A percentile compares a stretch with the other conserved stretches of the same genome.
phyloP scores from a whole-genome alignment of 2,329 filamentous ascomycete species.

The Chaetomiaceae sp. region DNA sequence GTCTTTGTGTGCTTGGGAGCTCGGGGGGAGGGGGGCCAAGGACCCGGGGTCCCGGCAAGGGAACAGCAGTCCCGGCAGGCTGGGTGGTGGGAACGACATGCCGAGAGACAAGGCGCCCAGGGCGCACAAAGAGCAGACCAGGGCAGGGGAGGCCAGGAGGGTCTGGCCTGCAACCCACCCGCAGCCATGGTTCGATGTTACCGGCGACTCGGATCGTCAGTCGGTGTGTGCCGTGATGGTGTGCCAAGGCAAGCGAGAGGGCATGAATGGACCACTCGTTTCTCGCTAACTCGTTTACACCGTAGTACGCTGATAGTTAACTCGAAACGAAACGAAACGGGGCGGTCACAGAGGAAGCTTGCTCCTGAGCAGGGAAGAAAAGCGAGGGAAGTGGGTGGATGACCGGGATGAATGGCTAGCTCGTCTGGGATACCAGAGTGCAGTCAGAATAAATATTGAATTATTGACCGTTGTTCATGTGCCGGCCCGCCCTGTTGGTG shows the following conservation, averaged over 20 bases:
- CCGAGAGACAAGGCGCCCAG: constrained; percentile 12
- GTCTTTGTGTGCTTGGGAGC: neutral
- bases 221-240: neutral
- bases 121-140: too few relatives aligned
- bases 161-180: constrained; percentile 5
- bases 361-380: too few relatives aligned
- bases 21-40: too few relatives aligned
- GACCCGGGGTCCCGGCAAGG: neutral
- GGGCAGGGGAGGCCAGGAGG: too few relatives aligned
- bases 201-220: constrained; percentile 8
- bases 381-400: neutral
- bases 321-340: too few relatives aligned
- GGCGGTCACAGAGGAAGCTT: neutral
- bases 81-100: constrained; percentile 10
- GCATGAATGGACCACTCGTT: constrained; percentile 3
- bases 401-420: too few relatives aligned
- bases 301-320: too few relatives aligned
- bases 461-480: neutral
- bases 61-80: constrained; percentile 12
- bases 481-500: neutral
- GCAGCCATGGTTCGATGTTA: constrained; percentile 5
- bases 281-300: neutral
- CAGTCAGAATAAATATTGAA: too few relatives aligned
- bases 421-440: too few relatives aligned
- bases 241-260: constrained; percentile 1